Evolutionary conservation across 176 grass and related monocot species (phyloP).

Genomic region (Bromus sterilis): DNA sequence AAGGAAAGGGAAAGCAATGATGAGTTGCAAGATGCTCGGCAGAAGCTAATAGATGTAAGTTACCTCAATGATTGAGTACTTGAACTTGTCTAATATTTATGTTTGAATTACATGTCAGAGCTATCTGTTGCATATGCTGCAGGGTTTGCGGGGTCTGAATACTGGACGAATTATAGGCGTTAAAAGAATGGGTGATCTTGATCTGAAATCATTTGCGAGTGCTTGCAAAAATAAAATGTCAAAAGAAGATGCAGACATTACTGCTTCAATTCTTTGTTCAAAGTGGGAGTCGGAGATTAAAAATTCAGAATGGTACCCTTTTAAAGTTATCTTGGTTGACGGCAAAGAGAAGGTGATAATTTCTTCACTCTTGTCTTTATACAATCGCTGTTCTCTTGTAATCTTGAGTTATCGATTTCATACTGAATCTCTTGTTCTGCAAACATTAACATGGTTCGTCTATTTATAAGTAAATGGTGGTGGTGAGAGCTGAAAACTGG

Average conservation of each 20-base stretch:
- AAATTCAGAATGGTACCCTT: conserved; percentile 58
- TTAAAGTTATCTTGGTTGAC: conserved; percentile 26
- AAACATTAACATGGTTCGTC: neutral
- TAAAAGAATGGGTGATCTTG: conserved; percentile 61
- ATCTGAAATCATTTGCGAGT: conserved; percentile 37
- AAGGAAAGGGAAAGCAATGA: conserved; percentile 47
- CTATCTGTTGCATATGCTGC: neutral
- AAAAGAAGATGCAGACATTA: conserved; percentile 28
- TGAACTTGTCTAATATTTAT: neutral
- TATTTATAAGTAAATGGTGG: neutral
- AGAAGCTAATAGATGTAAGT: conserved; percentile 27
- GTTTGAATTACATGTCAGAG: neutral
- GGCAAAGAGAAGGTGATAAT: conserved; percentile 30
- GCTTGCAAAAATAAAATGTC: conserved; percentile 32
- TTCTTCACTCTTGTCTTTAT: neutral
- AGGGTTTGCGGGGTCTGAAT: neutral
- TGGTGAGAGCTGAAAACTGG: neutral
- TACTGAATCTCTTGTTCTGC: neutral
- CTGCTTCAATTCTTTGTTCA: conserved; percentile 23
- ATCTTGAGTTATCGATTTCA: neutral
- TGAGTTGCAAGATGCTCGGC: conserved; percentile 52
- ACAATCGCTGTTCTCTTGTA: neutral
- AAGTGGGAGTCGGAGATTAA: conserved; percentile 53
- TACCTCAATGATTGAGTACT: neutral
- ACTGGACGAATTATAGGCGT: conserved; percentile 5